Evolutionary conservation across 2,329 filamentous ascomycete species (phyloP), one percentile per base, ranked within the genome.

Genomic region (Chrysosporium queenslandicum): DNA sequence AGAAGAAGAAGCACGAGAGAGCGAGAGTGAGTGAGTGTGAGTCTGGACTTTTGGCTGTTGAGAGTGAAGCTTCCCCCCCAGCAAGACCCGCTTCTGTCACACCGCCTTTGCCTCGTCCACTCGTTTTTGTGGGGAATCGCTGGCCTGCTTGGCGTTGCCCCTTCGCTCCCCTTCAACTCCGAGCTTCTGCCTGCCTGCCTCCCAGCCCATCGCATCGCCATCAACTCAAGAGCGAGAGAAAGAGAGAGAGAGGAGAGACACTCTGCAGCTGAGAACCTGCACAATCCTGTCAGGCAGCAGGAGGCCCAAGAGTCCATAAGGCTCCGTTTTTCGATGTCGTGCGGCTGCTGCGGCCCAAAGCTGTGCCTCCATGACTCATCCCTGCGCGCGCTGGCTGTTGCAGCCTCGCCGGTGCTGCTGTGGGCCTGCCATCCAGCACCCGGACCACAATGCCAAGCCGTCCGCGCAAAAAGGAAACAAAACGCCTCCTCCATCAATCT

Each of bases 11-110:
- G 29, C 29, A 30, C 6, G 11, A 23, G 18, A 23, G 5, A 11
- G 6, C 39, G 12, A 6, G 6, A 21, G 21, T 21, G 8, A 16
- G 11, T 12, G 21, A 7, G 7, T 5, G 21, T 16, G 42, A 32
- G 43, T 14, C 43, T 21, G 16, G 43, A 45, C 42, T 29, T 27
- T 8, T n/a, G 29, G 40, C 40, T 34, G 43, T 46, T 32, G 27
- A 21, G 43, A 21, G 27, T 21, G 27, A 43, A 32, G 37, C 39
- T 50, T 20, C 46, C 21, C 12, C 23, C 37, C 37, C 37, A 21
- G 37, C n/a, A 25, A 39, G 39, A 42, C 47, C 47, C 37, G 37
- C 39, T 50, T 43, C 47, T 50, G 47, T 50, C 47, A 50, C 47
- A 50, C 47, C 47, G 47, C 47, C 47, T 50, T 50, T 30, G 27